Evolutionary conservation across 805 yeast genomes (phyloP).

Genomic region (Clavispora asparagi): DNA sequence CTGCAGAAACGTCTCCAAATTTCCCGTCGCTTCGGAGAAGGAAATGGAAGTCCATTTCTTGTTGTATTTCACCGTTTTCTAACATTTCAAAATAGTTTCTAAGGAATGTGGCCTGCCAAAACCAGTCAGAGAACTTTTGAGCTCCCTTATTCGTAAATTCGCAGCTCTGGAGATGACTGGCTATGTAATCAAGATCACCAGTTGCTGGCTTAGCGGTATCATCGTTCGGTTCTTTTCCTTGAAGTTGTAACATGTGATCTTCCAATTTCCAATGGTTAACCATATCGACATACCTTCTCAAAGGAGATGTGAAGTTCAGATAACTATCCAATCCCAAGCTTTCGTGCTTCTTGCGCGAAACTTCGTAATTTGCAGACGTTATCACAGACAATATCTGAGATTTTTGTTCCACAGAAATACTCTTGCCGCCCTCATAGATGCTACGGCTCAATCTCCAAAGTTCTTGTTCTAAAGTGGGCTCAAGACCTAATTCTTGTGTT

Average conservation of each 20-base stretch:
- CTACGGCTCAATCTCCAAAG: constrained; percentile 18
- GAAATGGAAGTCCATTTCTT: constrained; percentile 20
- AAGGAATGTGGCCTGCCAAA: constrained; percentile 36
- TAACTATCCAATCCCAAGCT: constrained; percentile 61
- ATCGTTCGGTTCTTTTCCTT: background rate
- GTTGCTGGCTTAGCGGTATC: background rate
- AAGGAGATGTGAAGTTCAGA: constrained; percentile 62
- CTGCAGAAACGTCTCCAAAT: constrained; percentile 23
- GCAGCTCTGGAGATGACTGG: constrained; percentile 41
- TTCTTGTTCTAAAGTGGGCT: constrained; percentile 17
- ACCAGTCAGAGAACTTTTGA: constrained; percentile 23
- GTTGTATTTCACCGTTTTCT: constrained; percentile 9
- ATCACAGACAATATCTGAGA: constrained; percentile 41
- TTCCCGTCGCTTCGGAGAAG: constrained; percentile 21
- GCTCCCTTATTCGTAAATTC: constrained; percentile 33
- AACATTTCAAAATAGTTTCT: constrained; percentile 21
- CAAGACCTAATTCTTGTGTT: constrained; percentile 27
- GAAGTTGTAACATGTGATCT: constrained; percentile 1
- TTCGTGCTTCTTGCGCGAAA: constrained; percentile 46
- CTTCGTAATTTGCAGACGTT: constrained; percentile 48
- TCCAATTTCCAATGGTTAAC: constrained; percentile 71
- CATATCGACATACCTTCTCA: constrained; percentile 23
- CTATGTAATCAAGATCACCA: constrained; percentile 28
- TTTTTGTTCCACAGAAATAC: constrained; percentile 35
- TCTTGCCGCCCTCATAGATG: constrained; percentile 12